phyloP scores from a whole-genome alignment of 805 yeast species.

The Metschnikowia noctiluminum region DNA sequence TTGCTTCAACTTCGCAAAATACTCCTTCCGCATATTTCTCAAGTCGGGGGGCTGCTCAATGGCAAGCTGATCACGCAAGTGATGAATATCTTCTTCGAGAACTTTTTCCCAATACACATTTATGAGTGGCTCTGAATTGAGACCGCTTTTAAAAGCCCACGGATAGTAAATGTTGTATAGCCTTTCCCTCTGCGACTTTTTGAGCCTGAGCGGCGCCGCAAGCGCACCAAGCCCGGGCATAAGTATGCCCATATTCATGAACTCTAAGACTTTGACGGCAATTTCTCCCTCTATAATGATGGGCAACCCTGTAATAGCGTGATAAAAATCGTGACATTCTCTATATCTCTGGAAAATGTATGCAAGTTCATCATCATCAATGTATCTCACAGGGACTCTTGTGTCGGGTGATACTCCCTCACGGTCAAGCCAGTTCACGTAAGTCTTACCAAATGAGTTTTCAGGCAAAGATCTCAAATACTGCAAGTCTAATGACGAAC shows the following conservation, averaged over 20 bases:
- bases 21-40: constrained; percentile 54
- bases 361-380: constrained; percentile 86
- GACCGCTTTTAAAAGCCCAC: constrained; percentile 79
- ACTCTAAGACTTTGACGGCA: constrained; percentile 88
- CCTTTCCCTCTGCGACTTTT: constrained; percentile 57
- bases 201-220: constrained; percentile 81
- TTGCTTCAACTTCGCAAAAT: constrained; percentile 23
- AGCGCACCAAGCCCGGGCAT: constrained; percentile 93
- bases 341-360: constrained; percentile 91
- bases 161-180: constrained; percentile 73
- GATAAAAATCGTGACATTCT: constrained; percentile 96
- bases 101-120: constrained; percentile 91
- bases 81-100: constrained; percentile 67
- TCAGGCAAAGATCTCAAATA: constrained; percentile 57
- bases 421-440: constrained; percentile 72
- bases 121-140: constrained; percentile 69
- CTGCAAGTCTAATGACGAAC: constrained; percentile 62
- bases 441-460: constrained; percentile 75
- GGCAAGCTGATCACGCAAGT: constrained; percentile 67
- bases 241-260: constrained; percentile 86
- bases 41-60: constrained; percentile 74
- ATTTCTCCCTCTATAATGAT: constrained; percentile 95
- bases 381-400: constrained; percentile 80
- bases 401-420: constrained; percentile 96
- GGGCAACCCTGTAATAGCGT: constrained; percentile 86